These are phyloP conservation scores for Starmerella vitae DNA, from an alignment of 805 yeast genomes.

Conservation along the genomic window DNA sequence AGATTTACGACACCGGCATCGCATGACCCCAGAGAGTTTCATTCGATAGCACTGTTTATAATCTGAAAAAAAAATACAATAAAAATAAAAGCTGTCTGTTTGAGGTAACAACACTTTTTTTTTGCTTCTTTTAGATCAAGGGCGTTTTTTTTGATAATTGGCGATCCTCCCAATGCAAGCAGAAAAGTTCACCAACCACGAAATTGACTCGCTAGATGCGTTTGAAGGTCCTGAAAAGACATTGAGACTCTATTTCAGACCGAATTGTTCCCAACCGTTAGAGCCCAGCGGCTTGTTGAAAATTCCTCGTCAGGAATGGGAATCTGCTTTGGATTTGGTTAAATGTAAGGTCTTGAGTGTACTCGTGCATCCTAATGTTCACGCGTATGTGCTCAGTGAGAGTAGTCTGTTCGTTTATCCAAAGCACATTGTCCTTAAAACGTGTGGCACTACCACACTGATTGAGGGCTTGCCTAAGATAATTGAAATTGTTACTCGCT, in stretches of 20 bases:
- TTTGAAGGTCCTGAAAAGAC: conserved; percentile 97
- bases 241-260: conserved; percentile 76
- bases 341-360: conserved; percentile 80
- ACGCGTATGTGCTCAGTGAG: conserved; percentile 78
- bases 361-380: conserved; percentile 47
- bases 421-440: conserved; percentile 73
- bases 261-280: conserved; percentile 26
- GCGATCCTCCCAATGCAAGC: conserved; percentile 15
- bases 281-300: conserved; percentile 37
- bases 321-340: conserved; percentile 59
- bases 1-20: neutral
- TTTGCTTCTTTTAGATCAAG: conserved; percentile 1
- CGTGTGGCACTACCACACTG: conserved; percentile 94
- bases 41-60: conserved; percentile 1
- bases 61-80: conserved; percentile 1
- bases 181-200: conserved; percentile 52
- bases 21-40: conserved; percentile 1
- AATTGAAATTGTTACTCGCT: conserved; percentile 36
- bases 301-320: conserved; percentile 58
- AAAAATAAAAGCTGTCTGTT: conserved; percentile 9
- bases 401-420: conserved; percentile 81
- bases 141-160: conserved; percentile 8
- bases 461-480: conserved; percentile 59
- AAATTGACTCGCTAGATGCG: conserved; percentile 77
- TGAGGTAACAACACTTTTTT: conserved; percentile 9